phyloP scores from a whole-genome alignment of 139 green algal species.

The Zygnema circumcarinatum region DNA sequence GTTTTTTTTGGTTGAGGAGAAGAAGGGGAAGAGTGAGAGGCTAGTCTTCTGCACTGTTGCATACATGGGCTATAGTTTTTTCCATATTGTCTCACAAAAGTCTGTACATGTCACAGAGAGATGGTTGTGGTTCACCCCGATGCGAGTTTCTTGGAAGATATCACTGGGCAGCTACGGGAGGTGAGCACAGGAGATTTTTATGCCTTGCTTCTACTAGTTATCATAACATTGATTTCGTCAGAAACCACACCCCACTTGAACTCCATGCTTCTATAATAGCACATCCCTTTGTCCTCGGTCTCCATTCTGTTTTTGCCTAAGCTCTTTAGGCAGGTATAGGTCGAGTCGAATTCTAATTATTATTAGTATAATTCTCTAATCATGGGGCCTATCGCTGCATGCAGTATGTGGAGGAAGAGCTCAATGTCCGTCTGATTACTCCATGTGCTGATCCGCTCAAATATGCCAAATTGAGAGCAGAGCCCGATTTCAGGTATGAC shows the following conservation, averaged over 20 bases:
- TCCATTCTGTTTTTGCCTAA: not conserved
- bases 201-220: not conserved
- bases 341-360: too few relatives aligned
- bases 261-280: not conserved
- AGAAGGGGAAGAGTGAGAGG: too few relatives aligned
- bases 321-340: too few relatives aligned
- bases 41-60: too few relatives aligned
- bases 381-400: too few relatives aligned
- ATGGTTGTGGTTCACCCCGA: constrained; percentile 86
- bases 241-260: not conserved
- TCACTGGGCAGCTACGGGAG: constrained; percentile 70
- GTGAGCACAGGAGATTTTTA: constrained; percentile 13
- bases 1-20: too few relatives aligned
- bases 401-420: constrained; percentile 91
- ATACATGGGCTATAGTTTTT: too few relatives aligned
- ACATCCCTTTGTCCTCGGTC: not conserved
- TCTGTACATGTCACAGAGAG: too few relatives aligned
- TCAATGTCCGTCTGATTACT: constrained; percentile 83
- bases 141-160: constrained; percentile 80
- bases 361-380: too few relatives aligned
- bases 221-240: not conserved
- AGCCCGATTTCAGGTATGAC: constrained; percentile 81
- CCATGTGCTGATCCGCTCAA: constrained; percentile 79
- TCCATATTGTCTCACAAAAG: too few relatives aligned
- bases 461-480: constrained; percentile 76